These are phyloP conservation scores for Boletus pseudopeckii DNA, from an alignment of 768 basidiomycete genomes.

Conservation along the genomic window DNA sequence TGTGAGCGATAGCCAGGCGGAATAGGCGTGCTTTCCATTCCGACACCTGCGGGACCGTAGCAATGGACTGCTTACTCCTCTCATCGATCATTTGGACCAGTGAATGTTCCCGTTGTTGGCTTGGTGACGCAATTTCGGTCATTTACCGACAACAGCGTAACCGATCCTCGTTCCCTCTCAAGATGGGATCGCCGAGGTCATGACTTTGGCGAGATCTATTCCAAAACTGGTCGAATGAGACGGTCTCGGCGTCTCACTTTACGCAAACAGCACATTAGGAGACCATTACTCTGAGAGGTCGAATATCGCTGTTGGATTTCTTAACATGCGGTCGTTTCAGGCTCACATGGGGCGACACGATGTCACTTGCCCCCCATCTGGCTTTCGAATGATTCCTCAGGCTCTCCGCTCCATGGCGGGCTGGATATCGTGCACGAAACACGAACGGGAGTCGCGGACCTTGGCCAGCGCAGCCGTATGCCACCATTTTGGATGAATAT, in stretches of 20 bases:
- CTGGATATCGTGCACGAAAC: constrained; percentile 23
- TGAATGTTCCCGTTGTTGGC: constrained; percentile 10
- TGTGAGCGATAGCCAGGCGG: constrained; percentile 26
- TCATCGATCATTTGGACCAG: constrained; percentile 17
- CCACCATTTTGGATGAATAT: constrained; percentile 9
- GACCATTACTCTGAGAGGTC: neutral
- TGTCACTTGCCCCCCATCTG: constrained; percentile 7
- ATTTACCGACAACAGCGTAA: constrained; percentile 13
- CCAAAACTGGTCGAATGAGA: constrained; percentile 3
- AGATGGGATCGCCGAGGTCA: constrained; percentile 18
- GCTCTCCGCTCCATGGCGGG: constrained; percentile 15
- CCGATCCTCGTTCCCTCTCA: constrained; percentile 8
- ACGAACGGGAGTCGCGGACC: constrained; percentile 11
- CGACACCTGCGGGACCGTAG: constrained; percentile 23
- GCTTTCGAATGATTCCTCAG: neutral
- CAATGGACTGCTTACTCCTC: constrained; percentile 18
- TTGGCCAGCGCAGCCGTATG: constrained; percentile 3
- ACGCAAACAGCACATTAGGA: neutral
- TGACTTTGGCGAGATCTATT: constrained; percentile 13
- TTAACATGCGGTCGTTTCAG: constrained; percentile 15
- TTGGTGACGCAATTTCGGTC: constrained; percentile 24
- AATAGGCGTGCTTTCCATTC: constrained; percentile 31
- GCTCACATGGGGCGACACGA: constrained; percentile 6
- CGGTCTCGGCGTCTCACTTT: neutral
- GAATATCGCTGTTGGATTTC: constrained; percentile 1